phyloP scores from a whole-genome alignment of 169 alveolate species.

The Babesia ovata region DNA sequence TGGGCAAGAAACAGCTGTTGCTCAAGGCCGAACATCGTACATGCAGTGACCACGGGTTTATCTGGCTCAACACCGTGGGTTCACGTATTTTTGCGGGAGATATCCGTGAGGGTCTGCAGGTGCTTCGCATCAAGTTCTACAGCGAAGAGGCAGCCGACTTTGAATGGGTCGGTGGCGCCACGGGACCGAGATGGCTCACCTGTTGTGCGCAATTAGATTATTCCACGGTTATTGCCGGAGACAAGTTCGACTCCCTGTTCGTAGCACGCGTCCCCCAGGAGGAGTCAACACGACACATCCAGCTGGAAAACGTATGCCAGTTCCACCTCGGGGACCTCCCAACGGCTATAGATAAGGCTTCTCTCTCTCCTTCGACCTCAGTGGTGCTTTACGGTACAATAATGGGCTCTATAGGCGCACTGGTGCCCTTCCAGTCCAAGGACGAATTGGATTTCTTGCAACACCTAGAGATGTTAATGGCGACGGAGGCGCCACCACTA shows the following conservation, averaged over 20 bases:
- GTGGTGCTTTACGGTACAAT: slow-evolving; percentile 93
- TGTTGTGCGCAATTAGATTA: slow-evolving; percentile 92
- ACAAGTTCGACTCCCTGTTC: slow-evolving; percentile 72
- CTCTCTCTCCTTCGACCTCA: slow-evolving; percentile 85
- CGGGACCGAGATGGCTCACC: slow-evolving; percentile 94
- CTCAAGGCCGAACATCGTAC: slow-evolving; percentile 94
- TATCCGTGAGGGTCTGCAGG: slow-evolving; percentile 90
- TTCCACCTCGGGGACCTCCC: slow-evolving; percentile 97
- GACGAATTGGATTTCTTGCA: slow-evolving; percentile 95
- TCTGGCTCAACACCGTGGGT: slow-evolving; percentile 81
- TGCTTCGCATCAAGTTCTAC: slow-evolving; percentile 82
- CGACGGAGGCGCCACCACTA: slow-evolving; percentile 93
- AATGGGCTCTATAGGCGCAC: slow-evolving; percentile 95
- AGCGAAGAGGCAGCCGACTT: slow-evolving; percentile 74
- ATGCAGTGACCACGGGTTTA: slow-evolving; percentile 67
- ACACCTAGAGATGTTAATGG: slow-evolving; percentile 96
- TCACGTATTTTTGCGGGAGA: slow-evolving; percentile 94
- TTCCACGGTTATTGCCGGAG: slow-evolving; percentile 88
- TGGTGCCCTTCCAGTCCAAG: slow-evolving; percentile 91
- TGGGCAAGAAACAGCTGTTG: slow-evolving; percentile 95
- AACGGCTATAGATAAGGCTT: slow-evolving; percentile 90
- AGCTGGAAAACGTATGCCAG: slow-evolving; percentile 94
- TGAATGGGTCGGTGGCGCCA: slow-evolving; percentile 87
- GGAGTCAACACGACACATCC: slow-evolving; percentile 58
- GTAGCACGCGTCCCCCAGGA: slow-evolving; percentile 64